Evolutionary conservation across 495 filamentous ascomycete species (phyloP), one percentile per base, ranked within the genome.

Genomic region (Aspergillus bridgeri): DNA sequence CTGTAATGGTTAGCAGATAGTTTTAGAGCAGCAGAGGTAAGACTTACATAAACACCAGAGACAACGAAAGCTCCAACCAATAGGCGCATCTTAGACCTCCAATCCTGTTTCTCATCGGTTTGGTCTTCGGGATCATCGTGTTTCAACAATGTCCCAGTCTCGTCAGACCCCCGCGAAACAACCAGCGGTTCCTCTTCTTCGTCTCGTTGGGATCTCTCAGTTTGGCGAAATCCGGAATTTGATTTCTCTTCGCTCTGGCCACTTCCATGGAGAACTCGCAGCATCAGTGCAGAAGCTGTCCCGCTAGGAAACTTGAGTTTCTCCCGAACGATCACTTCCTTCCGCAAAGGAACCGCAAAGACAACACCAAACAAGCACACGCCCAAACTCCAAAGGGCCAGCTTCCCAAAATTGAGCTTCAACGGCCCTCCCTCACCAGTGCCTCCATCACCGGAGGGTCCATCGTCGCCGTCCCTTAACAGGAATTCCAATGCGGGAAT

Each of bases 311-410:
- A 99, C 60, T 88, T 92, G 51, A 99, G 70, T 68, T 91, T 89
- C 75, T 99, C 94, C 59, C 87, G 72, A 22, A 98, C 89, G 49
- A 99, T 91, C 19, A 98, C 92, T 75, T 98, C 90, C 58, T 84
- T 88, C 53, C 92, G 74, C 53, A 89, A 65, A 1, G 94, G 94
- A 0, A 98, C 94, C 0, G 92, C 94, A 75, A 98, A 96, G 3
- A 98, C 89, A 0, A 97, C 94, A 0, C 94, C 94, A 65, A 98
- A 99, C 59, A 96, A 89, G 62, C 90, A 96, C 38, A 98, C 82
- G 1, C 94, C 94, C 57, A 98, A 64, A 43, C 88, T 86, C 94
- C 95, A 98, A 1, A 97, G 67, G 18, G 94, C 86, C 55, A 96
- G 66, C 65, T 92, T 90, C 72, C 85, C 81, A 61, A 89, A 79